Evolutionary conservation across 129 eudicot genomes (phyloP), one percentile per base, ranked within the genome.

Genomic region (Artemisia argyi): DNA sequence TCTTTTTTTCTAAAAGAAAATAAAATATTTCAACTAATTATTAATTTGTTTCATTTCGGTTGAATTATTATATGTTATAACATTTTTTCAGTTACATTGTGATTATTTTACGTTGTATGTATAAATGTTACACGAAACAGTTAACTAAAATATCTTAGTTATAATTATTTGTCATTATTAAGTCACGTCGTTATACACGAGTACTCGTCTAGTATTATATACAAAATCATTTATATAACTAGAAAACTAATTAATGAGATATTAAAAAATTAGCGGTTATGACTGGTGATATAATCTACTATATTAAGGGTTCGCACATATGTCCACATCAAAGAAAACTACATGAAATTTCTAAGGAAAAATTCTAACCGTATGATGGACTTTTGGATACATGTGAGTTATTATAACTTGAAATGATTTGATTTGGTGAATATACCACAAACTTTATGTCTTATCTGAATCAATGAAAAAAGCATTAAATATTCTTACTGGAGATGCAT

Each of bases 311-410:
- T 26, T 72, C 32, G 32, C 32, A 47, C 49, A 64, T 17, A 17
- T 63, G 61, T 64, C 55, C 30, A 55, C 35, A 64, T 46, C 42
- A 53, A 9, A 13, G 72, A 44, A 78, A 71, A 15, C 53, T 42
- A 11, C 67, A 46, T 16, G 77, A 57, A 78, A 78, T 47, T 78
- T 55, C 68, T 6, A 16, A 54, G 66, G 50, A 11, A 28, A 54
- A 9, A 12, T 24, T 52, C 20, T 32, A 24, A 61, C 51, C 50
- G 5, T 30, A 47, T 39, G 70, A 51, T 32, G 68, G 69, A 69
- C 81, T 68, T 61, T 76, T 76, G 68, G 39, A 15, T 69, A 61
- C 46, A 50, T 13, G 11, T 35, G 65, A 68, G 47, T 19, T 14
- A 30, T 11, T 57, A 30, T 68, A 48, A 59, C 19, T 46, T 49